Conservation (phyloP, 305 asterid genomes). For the Fraxinus nigra region DNA sequence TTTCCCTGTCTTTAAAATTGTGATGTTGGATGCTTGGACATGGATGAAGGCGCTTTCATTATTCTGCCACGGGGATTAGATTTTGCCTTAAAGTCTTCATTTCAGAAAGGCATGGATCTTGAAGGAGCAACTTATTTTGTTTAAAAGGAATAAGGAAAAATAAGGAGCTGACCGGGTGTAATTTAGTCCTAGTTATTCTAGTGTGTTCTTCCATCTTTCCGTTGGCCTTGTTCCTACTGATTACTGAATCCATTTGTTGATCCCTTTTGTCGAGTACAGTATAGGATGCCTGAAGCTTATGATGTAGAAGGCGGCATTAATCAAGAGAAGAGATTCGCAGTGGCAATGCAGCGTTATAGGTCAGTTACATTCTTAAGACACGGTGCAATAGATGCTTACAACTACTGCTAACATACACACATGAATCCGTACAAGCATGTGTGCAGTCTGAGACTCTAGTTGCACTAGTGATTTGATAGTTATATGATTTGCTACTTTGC, state of each 20-base stretch:
- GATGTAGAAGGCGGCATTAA: slow-evolving; percentile 74
- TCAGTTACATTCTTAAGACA: slow-evolving; percentile 24
- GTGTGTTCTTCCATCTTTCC: slow-evolving; percentile 1
- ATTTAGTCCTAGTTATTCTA: slow-evolving; percentile 9
- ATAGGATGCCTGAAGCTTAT: slow-evolving; percentile 85
- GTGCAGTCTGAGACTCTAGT: neutral
- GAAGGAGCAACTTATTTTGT: neutral
- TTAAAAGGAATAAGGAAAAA: neutral
- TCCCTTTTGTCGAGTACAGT: slow-evolving; percentile 40
- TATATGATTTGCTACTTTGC: slow-evolving; percentile 22
- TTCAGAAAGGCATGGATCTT: neutral
- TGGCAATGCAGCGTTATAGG: slow-evolving; percentile 67
- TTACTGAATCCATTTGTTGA: neutral
- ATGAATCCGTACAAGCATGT: neutral
- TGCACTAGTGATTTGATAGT: slow-evolving; percentile 10
- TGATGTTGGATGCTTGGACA: neutral
- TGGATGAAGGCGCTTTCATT: neutral
- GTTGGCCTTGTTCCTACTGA: slow-evolving; percentile 8
- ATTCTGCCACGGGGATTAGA: neutral
- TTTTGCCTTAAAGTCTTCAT: neutral
- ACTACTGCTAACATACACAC: slow-evolving; percentile 11
- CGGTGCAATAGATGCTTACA: slow-evolving; percentile 15
- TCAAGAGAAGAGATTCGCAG: slow-evolving; percentile 82
- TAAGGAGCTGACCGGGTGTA: slow-evolving; percentile 7
- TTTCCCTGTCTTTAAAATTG: neutral